A percentile compares a stretch with the other conserved stretches of the same genome.
These are phyloP conservation scores for Agrocybe pediades DNA, from an alignment of 768 basidiomycete genomes.

Conservation along the genomic window DNA sequence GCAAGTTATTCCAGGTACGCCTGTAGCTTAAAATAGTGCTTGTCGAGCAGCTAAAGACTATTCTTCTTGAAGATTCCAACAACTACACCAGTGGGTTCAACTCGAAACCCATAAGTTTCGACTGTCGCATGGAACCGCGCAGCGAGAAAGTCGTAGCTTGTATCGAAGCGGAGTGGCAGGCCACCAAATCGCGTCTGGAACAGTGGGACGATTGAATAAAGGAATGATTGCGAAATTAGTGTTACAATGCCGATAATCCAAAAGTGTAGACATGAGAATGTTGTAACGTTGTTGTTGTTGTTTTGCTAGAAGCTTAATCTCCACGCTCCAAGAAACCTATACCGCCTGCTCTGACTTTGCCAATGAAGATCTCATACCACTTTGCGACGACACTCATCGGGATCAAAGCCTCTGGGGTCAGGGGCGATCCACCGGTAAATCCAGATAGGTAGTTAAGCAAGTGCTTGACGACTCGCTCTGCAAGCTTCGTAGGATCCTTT, in stretches of 20 bases:
- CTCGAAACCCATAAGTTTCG: conserved; percentile 31
- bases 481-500: conserved; percentile 55
- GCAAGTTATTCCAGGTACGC: background rate
- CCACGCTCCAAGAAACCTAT: conserved; percentile 61
- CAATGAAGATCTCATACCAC: conserved; percentile 72
- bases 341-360: conserved; percentile 61
- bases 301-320: conserved; percentile 28
- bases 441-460: conserved; percentile 76
- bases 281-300: background rate
- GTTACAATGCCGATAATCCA: background rate
- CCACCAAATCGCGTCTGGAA: conserved; percentile 17
- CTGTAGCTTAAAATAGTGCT: background rate
- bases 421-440: conserved; percentile 48
- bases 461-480: conserved; percentile 72
- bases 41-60: no score
- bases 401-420: conserved; percentile 53
- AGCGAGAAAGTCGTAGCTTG: conserved; percentile 18
- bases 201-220: conserved; percentile 15
- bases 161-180: conserved; percentile 26
- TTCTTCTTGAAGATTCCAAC: conserved; percentile 20
- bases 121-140: conserved; percentile 29
- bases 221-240: background rate
- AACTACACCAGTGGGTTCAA: conserved; percentile 37
- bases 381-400: conserved; percentile 64
- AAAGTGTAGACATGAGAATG: background rate